Conservation (phyloP, 179 eudicot genomes). For the Sideroxylon spinosum region DNA sequence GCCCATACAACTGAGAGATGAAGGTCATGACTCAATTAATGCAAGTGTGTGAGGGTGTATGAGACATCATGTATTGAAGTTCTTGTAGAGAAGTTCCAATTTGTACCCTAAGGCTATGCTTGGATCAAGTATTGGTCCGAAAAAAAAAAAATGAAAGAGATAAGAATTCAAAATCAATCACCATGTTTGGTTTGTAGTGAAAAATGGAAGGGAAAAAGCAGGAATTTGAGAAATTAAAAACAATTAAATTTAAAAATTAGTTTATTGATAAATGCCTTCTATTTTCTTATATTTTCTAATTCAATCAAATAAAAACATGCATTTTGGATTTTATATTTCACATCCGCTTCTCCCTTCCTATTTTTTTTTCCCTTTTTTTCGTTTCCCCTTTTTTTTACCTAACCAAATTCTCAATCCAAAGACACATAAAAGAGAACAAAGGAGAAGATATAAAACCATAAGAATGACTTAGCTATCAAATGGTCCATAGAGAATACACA, state of each 20-base stretch:
- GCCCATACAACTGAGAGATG: background rate
- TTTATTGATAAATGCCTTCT: too few relatives aligned
- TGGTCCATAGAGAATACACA: background rate
- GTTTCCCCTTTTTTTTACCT: too few relatives aligned
- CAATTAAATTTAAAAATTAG: background rate
- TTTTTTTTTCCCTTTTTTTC: too few relatives aligned
- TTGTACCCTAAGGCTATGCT: background rate
- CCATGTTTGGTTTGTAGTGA: too few relatives aligned
- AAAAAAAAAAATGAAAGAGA: too few relatives aligned
- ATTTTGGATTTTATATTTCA: too few relatives aligned
- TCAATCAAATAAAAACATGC: too few relatives aligned
- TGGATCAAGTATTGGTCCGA: too few relatives aligned
- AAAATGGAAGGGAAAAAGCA: background rate
- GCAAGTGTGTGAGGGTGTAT: background rate
- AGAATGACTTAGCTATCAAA: background rate
- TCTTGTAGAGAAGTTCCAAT: background rate
- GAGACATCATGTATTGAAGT: slow-evolving; percentile 7
- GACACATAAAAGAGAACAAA: background rate
- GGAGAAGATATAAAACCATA: background rate
- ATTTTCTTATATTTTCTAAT: too few relatives aligned
- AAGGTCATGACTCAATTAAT: background rate
- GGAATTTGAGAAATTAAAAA: background rate
- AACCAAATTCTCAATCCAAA: too few relatives aligned
- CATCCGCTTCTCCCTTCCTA: too few relatives aligned
- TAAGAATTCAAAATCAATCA: too few relatives aligned